Evolutionary conservation across 371 early-diverging fungal genomes (phyloP).

Genomic region (Conidiobolus coronatus): DNA sequence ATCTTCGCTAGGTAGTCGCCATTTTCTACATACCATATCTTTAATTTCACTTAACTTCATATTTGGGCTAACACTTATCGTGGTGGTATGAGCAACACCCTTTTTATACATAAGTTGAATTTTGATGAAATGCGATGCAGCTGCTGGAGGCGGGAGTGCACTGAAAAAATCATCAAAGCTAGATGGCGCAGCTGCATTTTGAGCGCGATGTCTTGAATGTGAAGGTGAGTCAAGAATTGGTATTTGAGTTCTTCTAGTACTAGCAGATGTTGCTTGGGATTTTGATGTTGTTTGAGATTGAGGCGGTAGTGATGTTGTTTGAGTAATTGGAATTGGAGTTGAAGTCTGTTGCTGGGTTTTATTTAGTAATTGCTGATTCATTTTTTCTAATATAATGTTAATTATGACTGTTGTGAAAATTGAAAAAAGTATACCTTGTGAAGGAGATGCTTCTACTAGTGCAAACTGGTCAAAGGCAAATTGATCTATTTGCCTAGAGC

Average conservation of each 20-base stretch:
- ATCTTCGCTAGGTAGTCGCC: slow-evolving; percentile 55
- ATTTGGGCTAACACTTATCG: slow-evolving; percentile 46
- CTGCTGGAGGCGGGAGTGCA: slow-evolving; percentile 5
- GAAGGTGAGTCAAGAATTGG: slow-evolving; percentile 1
- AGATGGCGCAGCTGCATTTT: slow-evolving; percentile 1
- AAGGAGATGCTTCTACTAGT: slow-evolving; percentile 49
- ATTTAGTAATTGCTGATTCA: neutral
- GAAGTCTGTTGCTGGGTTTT: neutral
- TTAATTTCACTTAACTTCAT: slow-evolving; percentile 62
- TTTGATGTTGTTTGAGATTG: neutral
- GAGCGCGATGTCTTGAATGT: neutral
- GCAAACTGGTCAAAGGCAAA: slow-evolving; percentile 83
- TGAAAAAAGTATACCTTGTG: slow-evolving; percentile 26
- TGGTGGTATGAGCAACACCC: slow-evolving; percentile 58
- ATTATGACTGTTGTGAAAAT: neutral
- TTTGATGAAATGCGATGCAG: slow-evolving; percentile 26
- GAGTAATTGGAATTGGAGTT: neutral
- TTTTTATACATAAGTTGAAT: slow-evolving; percentile 29
- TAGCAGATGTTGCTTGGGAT: neutral
- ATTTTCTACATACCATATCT: slow-evolving; percentile 60
- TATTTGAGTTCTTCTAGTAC: neutral
- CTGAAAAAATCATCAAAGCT: neutral
- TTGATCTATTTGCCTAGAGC: slow-evolving; percentile 56
- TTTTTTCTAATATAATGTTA: neutral
- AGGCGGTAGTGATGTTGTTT: neutral